Evolutionary conservation across 495 filamentous ascomycete genomes (phyloP).

Genomic region (Daldinia caldariorum): DNA sequence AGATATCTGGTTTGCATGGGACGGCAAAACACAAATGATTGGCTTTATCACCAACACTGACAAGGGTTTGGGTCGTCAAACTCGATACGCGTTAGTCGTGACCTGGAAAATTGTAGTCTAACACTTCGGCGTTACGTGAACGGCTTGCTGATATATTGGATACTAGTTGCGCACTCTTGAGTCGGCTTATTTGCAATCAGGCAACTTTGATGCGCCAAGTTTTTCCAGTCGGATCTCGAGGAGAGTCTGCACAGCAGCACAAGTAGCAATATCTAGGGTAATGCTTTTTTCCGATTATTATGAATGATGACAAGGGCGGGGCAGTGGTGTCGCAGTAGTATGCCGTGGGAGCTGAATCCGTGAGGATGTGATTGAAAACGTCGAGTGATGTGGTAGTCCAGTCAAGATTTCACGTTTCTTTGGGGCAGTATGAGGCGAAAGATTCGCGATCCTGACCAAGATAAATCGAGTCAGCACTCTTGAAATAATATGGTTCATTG

Average conservation of each 20-base stretch:
- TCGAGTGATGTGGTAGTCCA: conserved; percentile 10
- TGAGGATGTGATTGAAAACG: neutral
- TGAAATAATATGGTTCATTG: conserved; percentile 6
- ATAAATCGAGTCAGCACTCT: conserved; percentile 30
- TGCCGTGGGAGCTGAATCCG: conserved; percentile 9
- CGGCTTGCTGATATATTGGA: conserved; percentile 3
- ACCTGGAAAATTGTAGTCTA: conserved; percentile 8
- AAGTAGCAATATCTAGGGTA: conserved; percentile 12
- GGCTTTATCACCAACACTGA: neutral
- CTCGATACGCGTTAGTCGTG: conserved; percentile 27
- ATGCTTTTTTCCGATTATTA: neutral
- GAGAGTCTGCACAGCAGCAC: conserved; percentile 21
- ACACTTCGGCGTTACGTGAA: conserved; percentile 3
- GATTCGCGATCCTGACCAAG: conserved; percentile 17
- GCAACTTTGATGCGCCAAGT: conserved; percentile 15
- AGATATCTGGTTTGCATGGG: neutral
- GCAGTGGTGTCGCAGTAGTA: conserved; percentile 18
- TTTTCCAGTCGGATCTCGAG: conserved; percentile 16
- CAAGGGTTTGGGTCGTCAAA: neutral
- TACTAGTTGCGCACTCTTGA: conserved; percentile 13
- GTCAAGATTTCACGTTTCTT: conserved; percentile 17
- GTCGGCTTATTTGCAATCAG: neutral
- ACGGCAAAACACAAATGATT: neutral
- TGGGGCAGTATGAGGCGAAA: neutral
- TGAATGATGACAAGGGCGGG: conserved; percentile 22